Evolutionary conservation across 2,329 filamentous ascomycete genomes (phyloP).

Genomic region (Dichotomopilus funicola): DNA sequence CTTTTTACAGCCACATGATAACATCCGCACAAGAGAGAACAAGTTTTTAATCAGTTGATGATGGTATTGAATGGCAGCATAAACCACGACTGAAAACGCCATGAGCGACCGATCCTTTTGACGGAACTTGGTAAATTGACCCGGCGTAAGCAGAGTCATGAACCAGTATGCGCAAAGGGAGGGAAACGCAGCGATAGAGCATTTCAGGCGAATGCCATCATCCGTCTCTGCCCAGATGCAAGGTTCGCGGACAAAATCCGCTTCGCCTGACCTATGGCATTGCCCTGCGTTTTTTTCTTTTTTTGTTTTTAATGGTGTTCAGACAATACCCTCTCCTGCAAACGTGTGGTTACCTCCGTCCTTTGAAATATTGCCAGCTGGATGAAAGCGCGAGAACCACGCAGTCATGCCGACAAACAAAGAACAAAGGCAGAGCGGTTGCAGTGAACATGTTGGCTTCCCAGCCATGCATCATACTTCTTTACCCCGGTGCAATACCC

Average conservation of each 20-base stretch:
- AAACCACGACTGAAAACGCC: slow-evolving; percentile 9
- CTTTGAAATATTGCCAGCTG: neutral
- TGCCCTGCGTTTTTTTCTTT: neutral
- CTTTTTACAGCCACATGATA: no score
- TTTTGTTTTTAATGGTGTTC: neutral
- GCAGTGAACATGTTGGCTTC: neutral
- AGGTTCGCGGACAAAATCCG: neutral
- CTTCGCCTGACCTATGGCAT: neutral
- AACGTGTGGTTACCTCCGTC: neutral
- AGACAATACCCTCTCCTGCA: slow-evolving; percentile 4
- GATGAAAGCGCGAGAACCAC: neutral
- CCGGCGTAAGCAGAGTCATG: neutral
- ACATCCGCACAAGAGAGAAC: no score
- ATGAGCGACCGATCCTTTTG: neutral
- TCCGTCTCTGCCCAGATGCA: neutral
- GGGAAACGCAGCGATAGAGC: slow-evolving; percentile 2
- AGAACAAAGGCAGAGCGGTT: neutral
- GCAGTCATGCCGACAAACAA: neutral
- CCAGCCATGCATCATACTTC: neutral
- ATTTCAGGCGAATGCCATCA: neutral
- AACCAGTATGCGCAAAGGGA: neutral
- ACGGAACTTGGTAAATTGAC: neutral
- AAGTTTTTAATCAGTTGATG: slow-evolving; percentile 12
- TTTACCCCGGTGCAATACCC: neutral
- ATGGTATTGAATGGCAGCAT: slow-evolving; percentile 10